These are phyloP conservation scores for Phytophthora citrophthora DNA, from an alignment of 352 stramenopile species.

Conservation along the genomic window DNA sequence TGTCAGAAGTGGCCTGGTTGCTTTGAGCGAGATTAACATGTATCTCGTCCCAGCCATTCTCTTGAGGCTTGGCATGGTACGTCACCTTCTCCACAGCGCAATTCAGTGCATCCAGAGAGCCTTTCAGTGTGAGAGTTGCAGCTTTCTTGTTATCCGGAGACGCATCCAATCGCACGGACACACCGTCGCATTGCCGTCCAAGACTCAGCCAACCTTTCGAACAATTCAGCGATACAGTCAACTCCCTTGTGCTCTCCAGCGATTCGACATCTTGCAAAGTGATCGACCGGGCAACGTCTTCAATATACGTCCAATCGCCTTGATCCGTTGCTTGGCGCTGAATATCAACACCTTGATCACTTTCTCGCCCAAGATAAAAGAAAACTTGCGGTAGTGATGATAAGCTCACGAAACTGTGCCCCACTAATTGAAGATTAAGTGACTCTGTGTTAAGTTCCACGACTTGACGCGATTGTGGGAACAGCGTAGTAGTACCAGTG, in stretches of 20 bases:
- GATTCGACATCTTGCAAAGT: conserved; percentile 45
- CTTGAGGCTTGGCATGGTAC: conserved; percentile 43
- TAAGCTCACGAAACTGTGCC: conserved; percentile 16
- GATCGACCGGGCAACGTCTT: conserved; percentile 36
- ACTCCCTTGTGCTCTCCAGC: not conserved
- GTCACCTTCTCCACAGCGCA: conserved; percentile 57
- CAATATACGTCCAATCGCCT: not conserved
- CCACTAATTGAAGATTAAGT: conserved; percentile 34
- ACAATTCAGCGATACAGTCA: conserved; percentile 42
- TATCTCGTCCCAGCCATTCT: conserved; percentile 45
- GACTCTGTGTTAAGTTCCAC: conserved; percentile 35
- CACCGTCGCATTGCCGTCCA: conserved; percentile 21
- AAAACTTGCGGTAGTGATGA: conserved; percentile 15
- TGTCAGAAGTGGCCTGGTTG: not conserved
- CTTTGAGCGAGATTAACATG: conserved; percentile 47
- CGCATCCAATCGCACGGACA: conserved; percentile 7
- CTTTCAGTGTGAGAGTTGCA: conserved; percentile 29
- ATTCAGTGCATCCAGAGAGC: conserved; percentile 46
- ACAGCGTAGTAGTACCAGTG: conserved; percentile 43
- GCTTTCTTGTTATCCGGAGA: conserved; percentile 1
- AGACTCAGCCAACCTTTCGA: conserved; percentile 48
- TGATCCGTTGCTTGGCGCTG: not conserved
- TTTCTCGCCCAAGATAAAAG: conserved; percentile 29
- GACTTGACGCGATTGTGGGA: conserved; percentile 41
- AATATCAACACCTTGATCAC: not conserved